Evolutionary conservation across 306 rosid species (phyloP), one percentile per base, ranked within the genome.

Genomic region (Lithocarpus polystachyus): DNA sequence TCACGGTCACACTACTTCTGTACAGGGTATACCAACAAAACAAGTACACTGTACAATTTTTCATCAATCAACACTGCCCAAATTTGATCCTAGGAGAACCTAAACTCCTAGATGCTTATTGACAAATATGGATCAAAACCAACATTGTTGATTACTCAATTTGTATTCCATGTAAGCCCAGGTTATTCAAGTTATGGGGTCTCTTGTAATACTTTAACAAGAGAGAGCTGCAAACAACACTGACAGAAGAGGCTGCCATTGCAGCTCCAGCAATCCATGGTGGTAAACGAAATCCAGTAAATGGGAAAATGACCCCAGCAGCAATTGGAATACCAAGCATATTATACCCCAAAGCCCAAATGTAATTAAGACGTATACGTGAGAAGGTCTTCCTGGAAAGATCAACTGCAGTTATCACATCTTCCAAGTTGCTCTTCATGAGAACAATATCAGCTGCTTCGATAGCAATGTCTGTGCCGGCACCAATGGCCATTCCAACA

Each of bases 261-360:
- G 97, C 97, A 33, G 93, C 98, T 72, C 98, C 97, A 31, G 98
- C 98, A 82, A 91, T 79, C 97, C 98, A 93, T 14, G 98, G 98
- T 0, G 95, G 98, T 51, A 91, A 70, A 18, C 97, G 75, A 54
- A 91, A 82, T 54, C 86, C 75, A 19, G 91, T 88, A 28, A 85
- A 86, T 0, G 98, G 92, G 55, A 74, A 93, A 68, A 93, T 82
- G 26, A 75, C 71, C 4, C 95, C 97, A 0, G 97, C 97, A 0
- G 98, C 95, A 26, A 93, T 85, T 7, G 95, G 97, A 37, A 93
- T 93, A 57, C 93, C 91, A n/a, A 93, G 87, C 22, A 93, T 14
- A 79, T 93, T 93, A 22, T 90, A 93, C 10, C 93, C 91, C 62
- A 93, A 65, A 18, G 97, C 98, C 98, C 97, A 91, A 6, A 91